Base-by-base conservation (phyloP, 176 grass and related monocot genomes). In the Aegilops bicornis region DNA sequence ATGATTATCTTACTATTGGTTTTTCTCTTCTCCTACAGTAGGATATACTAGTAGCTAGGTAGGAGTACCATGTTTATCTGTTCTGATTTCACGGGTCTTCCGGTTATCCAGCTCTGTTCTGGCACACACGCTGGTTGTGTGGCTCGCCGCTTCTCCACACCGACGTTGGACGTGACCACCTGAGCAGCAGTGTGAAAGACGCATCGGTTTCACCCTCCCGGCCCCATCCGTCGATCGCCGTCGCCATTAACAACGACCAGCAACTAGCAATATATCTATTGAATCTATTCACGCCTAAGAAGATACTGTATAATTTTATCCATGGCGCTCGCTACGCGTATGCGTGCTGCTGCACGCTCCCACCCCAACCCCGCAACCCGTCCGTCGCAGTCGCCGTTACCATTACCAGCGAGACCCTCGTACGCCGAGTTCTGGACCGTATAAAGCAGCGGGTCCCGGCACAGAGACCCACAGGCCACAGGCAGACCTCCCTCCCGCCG, bases 171-270 rank as follows among this genome's bases (percentile, higher is more conserved):
- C 50, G 50, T 54, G 50, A 54, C 48, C 50, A 54, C 50, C 47
- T 50, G 47, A 50, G 47, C 47, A 48, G 14, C 43, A 50, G 47
- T 17, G 48, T 7, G 50, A 54, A 54, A 54, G 77, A 22, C 56
- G 40, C 61, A n/a, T 62, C 32, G 65, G n/a, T 14, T 40, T 40
- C 86, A 19, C 71, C 22, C 17, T 20, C 33, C 32, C 6, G 31
- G 0, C 4, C 6, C 32, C 13, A 36, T 69, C 42, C 62, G 54
- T 36, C 54, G 66, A 45, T 82, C 29, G 27, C 79, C 64, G 40
- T 88, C 64, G 74, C 74, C 80, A 61, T 87, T 79, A 69, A 20
- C 4, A 79, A 36, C 37, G 74, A 78, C 12, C 80, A 47, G 6
- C 62, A 7, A 0, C 59, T 12, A 10, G 20, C 17, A 36, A 43